phyloP scores from a whole-genome alignment of 495 filamentous ascomycete genomes.

The Podospora appendiculata region DNA sequence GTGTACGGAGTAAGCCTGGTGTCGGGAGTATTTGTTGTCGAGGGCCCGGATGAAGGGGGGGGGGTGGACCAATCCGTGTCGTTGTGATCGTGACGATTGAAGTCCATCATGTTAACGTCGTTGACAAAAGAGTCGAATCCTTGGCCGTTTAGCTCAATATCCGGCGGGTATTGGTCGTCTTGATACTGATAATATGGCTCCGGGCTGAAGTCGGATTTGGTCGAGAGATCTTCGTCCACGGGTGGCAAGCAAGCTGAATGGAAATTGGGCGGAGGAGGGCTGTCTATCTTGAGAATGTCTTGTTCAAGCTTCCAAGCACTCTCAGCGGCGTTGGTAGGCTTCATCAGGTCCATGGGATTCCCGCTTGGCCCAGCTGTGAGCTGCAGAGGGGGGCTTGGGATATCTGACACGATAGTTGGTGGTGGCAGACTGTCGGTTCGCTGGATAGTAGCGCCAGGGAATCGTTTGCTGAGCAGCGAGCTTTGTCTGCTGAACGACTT shows the following conservation, averaged over 20 bases:
- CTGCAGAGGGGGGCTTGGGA: constrained; percentile 15
- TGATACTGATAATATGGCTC: constrained; percentile 4
- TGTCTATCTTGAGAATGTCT: constrained; percentile 32
- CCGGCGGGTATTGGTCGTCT: constrained; percentile 6
- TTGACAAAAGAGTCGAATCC: background rate
- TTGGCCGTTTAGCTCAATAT: constrained; percentile 13
- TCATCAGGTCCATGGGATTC: constrained; percentile 39
- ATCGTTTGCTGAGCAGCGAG: constrained; percentile 7
- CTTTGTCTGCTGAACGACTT: constrained; percentile 9
- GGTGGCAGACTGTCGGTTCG: constrained; percentile 24
- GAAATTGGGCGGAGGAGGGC: constrained; percentile 23
- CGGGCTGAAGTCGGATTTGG: constrained; percentile 15
- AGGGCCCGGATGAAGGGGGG: constrained; percentile 32
- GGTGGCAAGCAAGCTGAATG: background rate
- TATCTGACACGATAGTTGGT: constrained; percentile 22
- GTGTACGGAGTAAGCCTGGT: constrained; percentile 28
- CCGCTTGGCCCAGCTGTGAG: constrained; percentile 15
- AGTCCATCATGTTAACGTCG: background rate
- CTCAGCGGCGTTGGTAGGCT: constrained; percentile 33
- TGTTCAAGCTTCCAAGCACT: constrained; percentile 28
- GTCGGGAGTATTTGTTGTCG: constrained; percentile 33
- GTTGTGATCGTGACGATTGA: background rate
- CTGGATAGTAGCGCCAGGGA: constrained; percentile 8
- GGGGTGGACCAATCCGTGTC: constrained; percentile 32
- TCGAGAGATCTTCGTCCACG: constrained; percentile 5